phyloP scores from a whole-genome alignment of 345 rosid genomes.

The Salix purpurea region DNA sequence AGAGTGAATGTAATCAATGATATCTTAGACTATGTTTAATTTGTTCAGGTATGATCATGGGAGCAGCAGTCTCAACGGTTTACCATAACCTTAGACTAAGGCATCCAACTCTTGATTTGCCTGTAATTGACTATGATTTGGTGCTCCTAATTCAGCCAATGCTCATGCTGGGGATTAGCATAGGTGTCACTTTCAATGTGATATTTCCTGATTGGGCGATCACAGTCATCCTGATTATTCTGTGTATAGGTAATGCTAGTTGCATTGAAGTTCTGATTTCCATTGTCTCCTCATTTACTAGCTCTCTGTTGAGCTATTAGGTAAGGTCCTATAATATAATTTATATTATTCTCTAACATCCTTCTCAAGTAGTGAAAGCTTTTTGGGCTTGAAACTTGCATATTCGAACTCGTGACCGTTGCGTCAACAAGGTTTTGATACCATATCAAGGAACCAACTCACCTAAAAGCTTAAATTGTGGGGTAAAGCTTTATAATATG shows the following conservation, averaged over 20 bases:
- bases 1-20: neutral
- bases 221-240: constrained; percentile 5
- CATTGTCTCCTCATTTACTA: neutral
- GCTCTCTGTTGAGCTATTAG: no score
- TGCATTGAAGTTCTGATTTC: neutral
- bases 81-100: constrained; percentile 8
- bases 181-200: constrained; percentile 16
- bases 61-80: constrained; percentile 12
- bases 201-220: constrained; percentile 18
- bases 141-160: constrained; percentile 15
- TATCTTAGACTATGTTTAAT: neutral
- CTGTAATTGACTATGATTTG: constrained; percentile 15
- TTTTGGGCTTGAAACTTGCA: no score
- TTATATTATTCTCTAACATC: no score
- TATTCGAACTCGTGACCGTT: no score
- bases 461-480: no score
- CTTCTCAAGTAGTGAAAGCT: no score
- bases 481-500: no score
- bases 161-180: constrained; percentile 15
- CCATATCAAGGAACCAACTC: no score
- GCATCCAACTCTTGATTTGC: constrained; percentile 19
- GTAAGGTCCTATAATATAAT: no score
- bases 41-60: constrained; percentile 17
- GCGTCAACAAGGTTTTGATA: no score
- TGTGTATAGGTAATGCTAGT: constrained; percentile 5